phyloP scores from a whole-genome alignment of 1,284 basidiomycete species.

The Cryptococcus depauperatus region DNA sequence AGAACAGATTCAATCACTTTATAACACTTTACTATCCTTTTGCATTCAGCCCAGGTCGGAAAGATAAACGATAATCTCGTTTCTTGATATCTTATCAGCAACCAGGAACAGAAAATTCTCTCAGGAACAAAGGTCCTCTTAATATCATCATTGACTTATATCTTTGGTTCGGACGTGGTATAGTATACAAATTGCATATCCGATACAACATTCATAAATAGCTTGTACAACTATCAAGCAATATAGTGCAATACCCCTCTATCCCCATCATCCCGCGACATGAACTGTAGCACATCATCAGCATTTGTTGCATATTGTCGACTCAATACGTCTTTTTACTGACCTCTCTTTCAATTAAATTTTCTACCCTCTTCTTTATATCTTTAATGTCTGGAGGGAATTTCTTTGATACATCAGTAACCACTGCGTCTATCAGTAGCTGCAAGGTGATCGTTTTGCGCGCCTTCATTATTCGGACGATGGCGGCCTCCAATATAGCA shows the following conservation, averaged over 20 bases:
- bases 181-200: too few relatives aligned
- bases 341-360: constrained; percentile 64
- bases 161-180: too few relatives aligned
- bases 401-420: constrained; percentile 57
- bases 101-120: too few relatives aligned
- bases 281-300: constrained; percentile 52
- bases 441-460: constrained; percentile 73
- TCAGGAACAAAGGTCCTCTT: too few relatives aligned
- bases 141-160: too few relatives aligned
- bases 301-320: not conserved
- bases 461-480: constrained; percentile 90
- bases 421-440: constrained; percentile 54
- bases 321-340: constrained; percentile 11
- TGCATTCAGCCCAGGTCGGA: too few relatives aligned
- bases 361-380: constrained; percentile 77
- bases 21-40: too few relatives aligned
- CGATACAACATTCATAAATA: too few relatives aligned
- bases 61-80: too few relatives aligned
- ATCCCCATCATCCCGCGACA: constrained; percentile 65
- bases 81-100: too few relatives aligned
- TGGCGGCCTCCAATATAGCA: constrained; percentile 80
- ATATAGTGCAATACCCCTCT: constrained; percentile 67
- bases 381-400: constrained; percentile 51
- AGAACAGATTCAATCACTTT: too few relatives aligned
- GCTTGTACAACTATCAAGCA: constrained; percentile 47